These are phyloP conservation scores for Coriolopsis trogii DNA, from an alignment of 1,284 basidiomycete genomes.

Conservation along the genomic window DNA sequence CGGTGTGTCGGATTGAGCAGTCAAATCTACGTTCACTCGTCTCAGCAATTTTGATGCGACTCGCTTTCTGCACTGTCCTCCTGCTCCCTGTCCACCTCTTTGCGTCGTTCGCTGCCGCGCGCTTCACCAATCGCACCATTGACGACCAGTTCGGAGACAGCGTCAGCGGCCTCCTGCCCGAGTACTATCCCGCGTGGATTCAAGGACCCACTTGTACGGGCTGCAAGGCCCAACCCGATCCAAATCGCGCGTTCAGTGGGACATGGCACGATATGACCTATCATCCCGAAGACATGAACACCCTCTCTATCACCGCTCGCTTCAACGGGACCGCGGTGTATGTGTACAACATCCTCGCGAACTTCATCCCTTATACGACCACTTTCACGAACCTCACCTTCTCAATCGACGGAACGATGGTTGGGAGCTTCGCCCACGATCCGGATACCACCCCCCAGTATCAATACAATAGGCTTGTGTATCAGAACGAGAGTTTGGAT, in stretches of 20 bases:
- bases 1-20: too few relatives aligned
- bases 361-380: slow-evolving; percentile 17
- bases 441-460: slow-evolving; percentile 20
- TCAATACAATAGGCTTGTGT: slow-evolving; percentile 32
- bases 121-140: too few relatives aligned
- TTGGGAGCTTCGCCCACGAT: slow-evolving; percentile 22
- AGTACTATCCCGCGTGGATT: too few relatives aligned
- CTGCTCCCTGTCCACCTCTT: too few relatives aligned
- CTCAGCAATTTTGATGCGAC: too few relatives aligned
- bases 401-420: slow-evolving; percentile 26
- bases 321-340: slow-evolving; percentile 34
- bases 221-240: neutral
- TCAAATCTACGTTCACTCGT: too few relatives aligned
- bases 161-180: too few relatives aligned
- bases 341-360: slow-evolving; percentile 35
- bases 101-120: too few relatives aligned
- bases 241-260: neutral
- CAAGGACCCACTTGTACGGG: neutral
- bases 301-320: neutral
- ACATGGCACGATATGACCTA: neutral
- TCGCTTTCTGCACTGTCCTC: too few relatives aligned
- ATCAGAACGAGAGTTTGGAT: slow-evolving; percentile 21
- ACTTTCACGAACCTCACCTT: slow-evolving; percentile 31
- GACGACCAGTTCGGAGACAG: too few relatives aligned
- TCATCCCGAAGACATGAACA: neutral